These are phyloP conservation scores for Mortierella antarctica DNA, from an alignment of 192 early-diverging fungal species.

Conservation along the genomic window DNA sequence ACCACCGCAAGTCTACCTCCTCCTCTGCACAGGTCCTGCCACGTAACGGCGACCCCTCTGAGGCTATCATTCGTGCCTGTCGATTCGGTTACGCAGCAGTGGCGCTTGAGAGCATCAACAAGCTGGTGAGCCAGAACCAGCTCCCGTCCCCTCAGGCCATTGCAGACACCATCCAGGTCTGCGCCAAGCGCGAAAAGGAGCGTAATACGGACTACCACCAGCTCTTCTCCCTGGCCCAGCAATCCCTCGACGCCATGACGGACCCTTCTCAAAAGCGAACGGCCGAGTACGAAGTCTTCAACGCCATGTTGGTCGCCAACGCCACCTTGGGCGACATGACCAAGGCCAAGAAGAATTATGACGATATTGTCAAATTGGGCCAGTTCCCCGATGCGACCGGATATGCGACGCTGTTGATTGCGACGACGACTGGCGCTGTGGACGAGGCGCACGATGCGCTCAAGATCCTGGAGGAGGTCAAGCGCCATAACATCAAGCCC, in stretches of 20 bases:
- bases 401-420: slow-evolving; percentile 62
- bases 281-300: slow-evolving; percentile 50
- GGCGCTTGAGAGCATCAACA: slow-evolving; percentile 30
- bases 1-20: not conserved
- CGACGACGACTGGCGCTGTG: slow-evolving; percentile 59
- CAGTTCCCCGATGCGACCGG: slow-evolving; percentile 62
- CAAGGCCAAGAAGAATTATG: slow-evolving; percentile 63
- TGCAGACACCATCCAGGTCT: slow-evolving; percentile 49
- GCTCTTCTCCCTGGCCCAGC: slow-evolving; percentile 27
- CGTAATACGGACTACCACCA: slow-evolving; percentile 36
- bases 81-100: slow-evolving; percentile 31
- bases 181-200: slow-evolving; percentile 50
- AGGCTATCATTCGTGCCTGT: slow-evolving; percentile 45
- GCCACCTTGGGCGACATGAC: slow-evolving; percentile 62
- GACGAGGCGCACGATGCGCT: slow-evolving; percentile 66
- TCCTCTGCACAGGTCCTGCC: slow-evolving; percentile 11
- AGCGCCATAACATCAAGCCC: slow-evolving; percentile 61
- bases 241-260: slow-evolving; percentile 19
- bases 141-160: slow-evolving; percentile 41
- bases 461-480: slow-evolving; percentile 66
- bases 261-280: slow-evolving; percentile 11
- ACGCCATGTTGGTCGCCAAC: slow-evolving; percentile 62
- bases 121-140: slow-evolving; percentile 34
- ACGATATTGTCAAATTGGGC: slow-evolving; percentile 57
- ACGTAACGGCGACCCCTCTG: slow-evolving; percentile 38